Base-by-base conservation (phyloP, 2,329 filamentous ascomycete species). In the Lasiodiplodia theobromae region DNA sequence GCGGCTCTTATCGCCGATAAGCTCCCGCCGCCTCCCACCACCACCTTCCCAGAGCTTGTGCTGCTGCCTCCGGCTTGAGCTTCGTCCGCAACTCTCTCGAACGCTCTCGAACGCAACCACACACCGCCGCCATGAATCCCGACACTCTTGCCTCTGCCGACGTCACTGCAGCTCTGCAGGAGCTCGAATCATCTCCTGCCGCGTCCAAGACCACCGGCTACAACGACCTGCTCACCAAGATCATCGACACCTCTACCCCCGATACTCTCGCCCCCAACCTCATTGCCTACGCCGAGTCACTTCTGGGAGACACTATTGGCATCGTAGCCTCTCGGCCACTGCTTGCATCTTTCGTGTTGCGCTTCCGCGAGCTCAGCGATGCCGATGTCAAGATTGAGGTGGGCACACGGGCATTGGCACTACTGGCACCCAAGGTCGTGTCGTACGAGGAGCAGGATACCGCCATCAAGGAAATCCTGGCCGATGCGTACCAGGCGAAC, bases 401-500 rank as follows among this genome's bases (percentile, higher is more conserved):
- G 57, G 94, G 92, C 73, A 86, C 88, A 74, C 88, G 91, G 77
- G 87, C 92, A n/a, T 86, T 97, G 52, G 82, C 85, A 63, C 83
- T 89, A 53, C 86, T 97, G 64, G 78, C 86, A 77, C 80, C 91
- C 78, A 87, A 88, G 70, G 86, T 90, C 80, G 81, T 91, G 77
- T 92, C 91, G 2, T 96, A 93, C 75, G 89, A 96, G 80, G 94
- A 98, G 78, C 93, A 97, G 79, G 89, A 92, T 74, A 92, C 91
- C 6, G 84, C 88, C 54, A 85, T 97, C 66, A 92, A 94, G 71
- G 89, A 95, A 76, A 87, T 94, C 66, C 86, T 97, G 21, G 94
- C 95, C 23, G 88, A 92, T 69, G 93, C 93, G 14, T 91, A 96
- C 82, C 94, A 98, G 81, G 82, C 83, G 68, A 88, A 92, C 72